Evolutionary conservation across 495 filamentous ascomycete species (phyloP), one percentile per base, ranked within the genome.

Genomic region (Lophium mytilinum): DNA sequence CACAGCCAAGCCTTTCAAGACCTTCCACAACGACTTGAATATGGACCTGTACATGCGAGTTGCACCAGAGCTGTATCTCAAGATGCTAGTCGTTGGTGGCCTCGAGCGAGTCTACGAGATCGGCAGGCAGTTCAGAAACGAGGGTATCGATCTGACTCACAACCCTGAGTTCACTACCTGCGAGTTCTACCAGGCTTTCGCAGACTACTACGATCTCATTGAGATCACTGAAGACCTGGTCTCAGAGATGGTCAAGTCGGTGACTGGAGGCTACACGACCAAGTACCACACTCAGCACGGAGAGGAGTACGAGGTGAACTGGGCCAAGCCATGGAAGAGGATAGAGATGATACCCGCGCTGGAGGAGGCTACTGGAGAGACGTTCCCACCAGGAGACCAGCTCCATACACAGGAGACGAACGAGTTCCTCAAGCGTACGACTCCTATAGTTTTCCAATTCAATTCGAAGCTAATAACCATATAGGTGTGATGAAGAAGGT

Each of bases 131-230:
- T 96, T 97, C 80, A 78, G 93, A 56, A 99, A 97, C 64, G 93
- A 99, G 71, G 90, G 89, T 52, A 88, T 94, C 65, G 93, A 99
- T 73, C 76, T 94, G 51, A 96, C 93, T 12, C 94, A 99, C 78
- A 99, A 99, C 75, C 93, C 93, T 1, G 93, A 99, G 66, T 99
- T 97, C 77, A 97, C 94, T 10, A 91, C 90, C 11, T 90, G 87
- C 67, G 94, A 99, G 71, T 96, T 96, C 76, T 99, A 99, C 73
- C 83, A 83, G 83, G 93, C 93, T 12, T 96, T 91, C 61, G 89
- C 90, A 37, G 94, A 97, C 73, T 79, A 92, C 47, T 87, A 89
- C 71, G 93, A 99, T 69, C 69, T 96, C 43, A 95, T 97, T 89
- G 76, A 88, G 50, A 75, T 90, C 64, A 97, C 94, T 1, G 94